Percentiles rank a stretch among this genome's conserved stretches.
phyloP scores from a whole-genome alignment of 2,329 filamentous ascomycete species.

The Cladosporium velox region DNA sequence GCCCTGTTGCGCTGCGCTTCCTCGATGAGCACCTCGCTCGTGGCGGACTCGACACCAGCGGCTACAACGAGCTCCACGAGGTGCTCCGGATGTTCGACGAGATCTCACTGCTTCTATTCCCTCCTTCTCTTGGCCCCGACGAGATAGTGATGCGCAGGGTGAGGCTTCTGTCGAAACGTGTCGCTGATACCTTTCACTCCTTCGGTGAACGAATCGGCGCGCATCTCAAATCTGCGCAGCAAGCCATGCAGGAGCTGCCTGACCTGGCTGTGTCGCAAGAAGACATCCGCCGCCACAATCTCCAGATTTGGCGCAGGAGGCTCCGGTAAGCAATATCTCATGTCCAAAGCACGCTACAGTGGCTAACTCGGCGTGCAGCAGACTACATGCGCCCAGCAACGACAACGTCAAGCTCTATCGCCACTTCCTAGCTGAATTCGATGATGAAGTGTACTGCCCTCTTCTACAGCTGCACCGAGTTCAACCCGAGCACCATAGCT shows the following conservation, averaged over 20 bases:
- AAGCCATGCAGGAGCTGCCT: conserved; percentile 13
- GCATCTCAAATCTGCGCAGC: not conserved
- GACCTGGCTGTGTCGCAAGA: conserved; percentile 8
- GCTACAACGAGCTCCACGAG: conserved; percentile 23
- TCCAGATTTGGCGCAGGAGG: conserved; percentile 10
- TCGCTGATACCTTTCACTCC: conserved; percentile 18
- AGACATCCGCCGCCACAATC: not conserved
- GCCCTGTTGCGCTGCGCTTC: conserved; percentile 8
- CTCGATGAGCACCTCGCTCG: conserved; percentile 22
- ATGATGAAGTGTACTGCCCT: conserved; percentile 13
- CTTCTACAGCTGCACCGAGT: conserved; percentile 6
- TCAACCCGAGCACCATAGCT: conserved; percentile 7
- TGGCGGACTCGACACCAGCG: conserved; percentile 21
- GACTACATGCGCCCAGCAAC: conserved; percentile 14
- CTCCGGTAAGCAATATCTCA: conserved; percentile 1
- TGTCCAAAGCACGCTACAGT: not conserved
- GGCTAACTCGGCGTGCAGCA: conserved; percentile 6
- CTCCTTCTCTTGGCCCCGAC: not conserved
- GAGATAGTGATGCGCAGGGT: conserved; percentile 10
- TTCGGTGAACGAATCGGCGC: conserved; percentile 6
- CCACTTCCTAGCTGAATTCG: conserved; percentile 14
- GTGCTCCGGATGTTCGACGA: conserved; percentile 24
- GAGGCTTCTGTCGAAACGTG: not conserved
- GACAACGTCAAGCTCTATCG: conserved; percentile 13
- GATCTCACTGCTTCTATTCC: conserved; percentile 21